These are phyloP conservation scores for Ciborinia camelliae DNA, from an alignment of 2,329 filamentous ascomycete genomes.

Conservation along the genomic window DNA sequence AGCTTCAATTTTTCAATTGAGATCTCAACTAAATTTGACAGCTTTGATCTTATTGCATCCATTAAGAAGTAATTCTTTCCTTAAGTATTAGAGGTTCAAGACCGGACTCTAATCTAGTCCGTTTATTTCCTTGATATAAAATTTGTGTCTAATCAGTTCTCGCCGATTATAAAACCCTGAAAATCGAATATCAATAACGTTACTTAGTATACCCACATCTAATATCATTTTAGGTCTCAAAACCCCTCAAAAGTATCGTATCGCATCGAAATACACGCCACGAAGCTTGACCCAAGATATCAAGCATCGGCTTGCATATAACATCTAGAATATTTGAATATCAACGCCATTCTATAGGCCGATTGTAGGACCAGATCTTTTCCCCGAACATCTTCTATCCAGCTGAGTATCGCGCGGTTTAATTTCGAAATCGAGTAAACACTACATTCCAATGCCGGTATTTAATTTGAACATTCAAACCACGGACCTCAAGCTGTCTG, in stretches of 20 bases:
- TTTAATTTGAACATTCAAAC: not conserved
- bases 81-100: no score
- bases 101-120: no score
- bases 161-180: not conserved
- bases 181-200: not conserved
- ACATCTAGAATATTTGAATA: accelerated
- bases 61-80: no score
- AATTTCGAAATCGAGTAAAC: no score
- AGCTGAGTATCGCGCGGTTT: not conserved
- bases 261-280: not conserved
- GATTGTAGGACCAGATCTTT: not conserved
- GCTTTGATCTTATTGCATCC: no score
- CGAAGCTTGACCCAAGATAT: not conserved
- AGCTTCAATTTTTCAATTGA: no score
- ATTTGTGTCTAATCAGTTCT: not conserved
- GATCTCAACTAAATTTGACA: no score
- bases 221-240: not conserved
- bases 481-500: not conserved
- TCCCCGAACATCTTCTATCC: not conserved
- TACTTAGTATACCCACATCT: no score
- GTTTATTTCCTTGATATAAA: not conserved
- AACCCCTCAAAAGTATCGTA: not conserved
- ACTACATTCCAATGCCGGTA: not conserved
- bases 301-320: not conserved
- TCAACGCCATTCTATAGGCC: not conserved